A percentile compares a stretch with the other conserved stretches of the same genome.
Conservation (phyloP, 208 protist genomes). For the Trichomonas vaginalis region DNA sequence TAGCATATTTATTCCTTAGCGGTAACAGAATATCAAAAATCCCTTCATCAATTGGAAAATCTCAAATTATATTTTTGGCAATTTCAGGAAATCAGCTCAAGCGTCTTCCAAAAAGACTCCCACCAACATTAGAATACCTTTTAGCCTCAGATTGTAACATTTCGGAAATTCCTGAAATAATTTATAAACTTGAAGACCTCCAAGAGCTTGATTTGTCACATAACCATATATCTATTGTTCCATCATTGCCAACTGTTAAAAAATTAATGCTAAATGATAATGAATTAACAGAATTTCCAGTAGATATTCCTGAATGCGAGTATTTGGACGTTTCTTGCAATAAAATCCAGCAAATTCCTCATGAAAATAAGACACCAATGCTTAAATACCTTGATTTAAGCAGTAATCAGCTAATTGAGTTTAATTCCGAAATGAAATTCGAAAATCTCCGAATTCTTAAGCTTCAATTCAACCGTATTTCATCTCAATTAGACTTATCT, state of each 20-base stretch:
- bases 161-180: background rate
- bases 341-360: background rate
- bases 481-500: background rate
- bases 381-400: background rate
- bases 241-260: background rate
- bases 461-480: background rate
- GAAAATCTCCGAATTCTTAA: background rate
- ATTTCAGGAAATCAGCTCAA: background rate
- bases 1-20: background rate
- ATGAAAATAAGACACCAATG: background rate
- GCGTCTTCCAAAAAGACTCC: background rate
- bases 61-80: background rate
- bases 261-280: background rate
- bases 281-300: background rate
- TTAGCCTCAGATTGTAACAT: background rate
- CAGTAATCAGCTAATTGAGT: background rate
- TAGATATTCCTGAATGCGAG: background rate
- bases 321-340: background rate
- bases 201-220: background rate
- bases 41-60: background rate
- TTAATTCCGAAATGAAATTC: background rate
- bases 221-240: background rate
- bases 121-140: background rate
- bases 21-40: background rate
- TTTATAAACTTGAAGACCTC: background rate